Conservation (phyloP, 2,329 filamentous ascomycete genomes). For the Cercospora zeina region DNA sequence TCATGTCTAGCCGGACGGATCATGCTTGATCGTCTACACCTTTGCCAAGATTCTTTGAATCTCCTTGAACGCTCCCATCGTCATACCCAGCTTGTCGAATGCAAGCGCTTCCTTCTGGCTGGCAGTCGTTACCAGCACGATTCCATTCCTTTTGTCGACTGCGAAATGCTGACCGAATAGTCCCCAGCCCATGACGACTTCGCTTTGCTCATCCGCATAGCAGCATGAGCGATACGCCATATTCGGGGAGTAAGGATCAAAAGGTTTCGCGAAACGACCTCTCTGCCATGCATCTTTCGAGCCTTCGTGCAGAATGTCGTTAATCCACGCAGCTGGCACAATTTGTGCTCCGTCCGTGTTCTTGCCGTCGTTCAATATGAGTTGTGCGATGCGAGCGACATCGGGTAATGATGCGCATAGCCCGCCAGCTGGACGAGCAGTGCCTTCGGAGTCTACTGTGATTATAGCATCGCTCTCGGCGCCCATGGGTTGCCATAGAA, state of each 20-base stretch:
- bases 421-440: slow-evolving; percentile 29
- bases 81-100: slow-evolving; percentile 18
- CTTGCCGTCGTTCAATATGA: slow-evolving; percentile 22
- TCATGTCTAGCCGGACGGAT: too few species aligned
- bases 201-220: slow-evolving; percentile 16
- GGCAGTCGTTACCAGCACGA: slow-evolving; percentile 32
- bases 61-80: slow-evolving; percentile 22
- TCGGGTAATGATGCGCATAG: slow-evolving; percentile 30
- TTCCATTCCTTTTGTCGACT: slow-evolving; percentile 29
- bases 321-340: slow-evolving; percentile 28
- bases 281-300: slow-evolving; percentile 14
- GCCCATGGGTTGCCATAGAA: slow-evolving; percentile 33
- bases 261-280: slow-evolving; percentile 2
- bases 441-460: slow-evolving; percentile 27
- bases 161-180: slow-evolving; percentile 31
- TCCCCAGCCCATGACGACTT: slow-evolving; percentile 26
- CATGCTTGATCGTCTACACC: neutral
- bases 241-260: slow-evolving; percentile 12
- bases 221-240: slow-evolving; percentile 29
- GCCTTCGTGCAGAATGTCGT: slow-evolving; percentile 27
- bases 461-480: slow-evolving; percentile 31
- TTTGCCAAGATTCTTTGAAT: slow-evolving; percentile 10
- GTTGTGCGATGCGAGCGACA: slow-evolving; percentile 29
- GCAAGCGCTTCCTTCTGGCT: slow-evolving; percentile 21
- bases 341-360: slow-evolving; percentile 15